Evolutionary conservation across 31 red algal genomes (phyloP).

Genomic region (Odonthalia washingtoniensis): DNA sequence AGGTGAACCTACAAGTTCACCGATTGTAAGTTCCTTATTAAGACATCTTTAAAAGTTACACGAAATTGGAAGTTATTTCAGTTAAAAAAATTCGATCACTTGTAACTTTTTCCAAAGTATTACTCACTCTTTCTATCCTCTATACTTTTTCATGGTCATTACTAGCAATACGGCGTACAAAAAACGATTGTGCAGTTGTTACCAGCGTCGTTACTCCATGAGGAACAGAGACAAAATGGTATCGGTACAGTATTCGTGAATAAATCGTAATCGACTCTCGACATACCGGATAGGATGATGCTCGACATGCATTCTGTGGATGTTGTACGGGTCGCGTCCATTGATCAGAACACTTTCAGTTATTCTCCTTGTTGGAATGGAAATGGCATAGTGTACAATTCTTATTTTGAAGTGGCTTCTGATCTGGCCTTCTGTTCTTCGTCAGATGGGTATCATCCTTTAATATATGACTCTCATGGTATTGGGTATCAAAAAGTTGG

Average conservation of each 20-base stretch:
- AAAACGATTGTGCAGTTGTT: background rate
- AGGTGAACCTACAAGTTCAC: slow-evolving; percentile 30
- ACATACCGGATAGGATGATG: too few species aligned
- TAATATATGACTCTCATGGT: too few species aligned
- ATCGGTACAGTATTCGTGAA: background rate
- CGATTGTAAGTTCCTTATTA: slow-evolving; percentile 54
- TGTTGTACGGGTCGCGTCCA: too few species aligned
- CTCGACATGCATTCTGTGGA: too few species aligned
- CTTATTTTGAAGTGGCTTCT: too few species aligned
- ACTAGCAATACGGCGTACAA: slow-evolving; percentile 51
- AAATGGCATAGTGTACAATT: too few species aligned
- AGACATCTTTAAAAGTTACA: slow-evolving; percentile 49
- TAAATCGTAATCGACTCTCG: too few species aligned
- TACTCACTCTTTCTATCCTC: slow-evolving; percentile 48
- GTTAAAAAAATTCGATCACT: slow-evolving; percentile 64
- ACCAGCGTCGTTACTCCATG: slow-evolving; percentile 17
- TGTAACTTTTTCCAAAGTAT: slow-evolving; percentile 59
- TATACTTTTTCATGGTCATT: slow-evolving; percentile 55
- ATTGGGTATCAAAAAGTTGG: too few species aligned
- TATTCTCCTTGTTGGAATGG: too few species aligned
- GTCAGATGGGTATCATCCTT: too few species aligned
- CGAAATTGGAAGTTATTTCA: slow-evolving; percentile 79
- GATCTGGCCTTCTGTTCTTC: too few species aligned
- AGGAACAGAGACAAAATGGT: slow-evolving; percentile 11
- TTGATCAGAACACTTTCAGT: too few species aligned